Evolutionary conservation across 495 filamentous ascomycete species (phyloP).

Genomic region (Neurospora sp.): DNA sequence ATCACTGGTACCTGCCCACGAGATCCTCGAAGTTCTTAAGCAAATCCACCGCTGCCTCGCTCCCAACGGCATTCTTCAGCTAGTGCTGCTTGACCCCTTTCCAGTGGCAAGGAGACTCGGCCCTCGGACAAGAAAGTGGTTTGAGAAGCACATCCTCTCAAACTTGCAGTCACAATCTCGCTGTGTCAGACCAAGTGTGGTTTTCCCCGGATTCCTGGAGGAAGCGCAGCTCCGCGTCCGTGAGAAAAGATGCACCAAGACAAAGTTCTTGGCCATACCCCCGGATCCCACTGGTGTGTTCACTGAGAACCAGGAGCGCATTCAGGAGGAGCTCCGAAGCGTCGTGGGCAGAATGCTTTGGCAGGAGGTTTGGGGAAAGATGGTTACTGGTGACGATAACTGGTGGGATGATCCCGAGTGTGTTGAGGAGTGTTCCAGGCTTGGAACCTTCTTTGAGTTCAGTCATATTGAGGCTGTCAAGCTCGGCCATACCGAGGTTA

Average conservation of each 20-base stretch:
- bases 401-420: conserved; percentile 43
- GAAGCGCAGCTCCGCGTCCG: conserved; percentile 26
- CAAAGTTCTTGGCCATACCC: conserved; percentile 24
- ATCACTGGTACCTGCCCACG: conserved; percentile 24
- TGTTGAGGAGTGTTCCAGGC: conserved; percentile 33
- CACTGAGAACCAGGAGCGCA: conserved; percentile 4
- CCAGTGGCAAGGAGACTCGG: conserved; percentile 33
- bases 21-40: conserved; percentile 27
- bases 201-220: conserved; percentile 34
- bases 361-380: conserved; percentile 37
- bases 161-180: conserved; percentile 35
- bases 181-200: conserved; percentile 31
- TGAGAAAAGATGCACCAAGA: conserved; percentile 24
- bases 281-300: conserved; percentile 2
- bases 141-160: conserved; percentile 36
- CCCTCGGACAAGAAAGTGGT: conserved; percentile 34
- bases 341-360: conserved; percentile 31
- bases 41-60: conserved; percentile 29
- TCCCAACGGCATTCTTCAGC: conserved; percentile 28
- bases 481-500: neutral
- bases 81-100: conserved; percentile 37
- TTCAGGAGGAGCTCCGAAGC: conserved; percentile 24
- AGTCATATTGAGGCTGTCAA: conserved; percentile 36
- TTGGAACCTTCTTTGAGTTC: conserved; percentile 39
- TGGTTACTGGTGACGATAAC: conserved; percentile 32